Evolutionary conservation across 2,329 filamentous ascomycete genomes (phyloP).

Genomic region (Pseudofabraea citricarpa): DNA sequence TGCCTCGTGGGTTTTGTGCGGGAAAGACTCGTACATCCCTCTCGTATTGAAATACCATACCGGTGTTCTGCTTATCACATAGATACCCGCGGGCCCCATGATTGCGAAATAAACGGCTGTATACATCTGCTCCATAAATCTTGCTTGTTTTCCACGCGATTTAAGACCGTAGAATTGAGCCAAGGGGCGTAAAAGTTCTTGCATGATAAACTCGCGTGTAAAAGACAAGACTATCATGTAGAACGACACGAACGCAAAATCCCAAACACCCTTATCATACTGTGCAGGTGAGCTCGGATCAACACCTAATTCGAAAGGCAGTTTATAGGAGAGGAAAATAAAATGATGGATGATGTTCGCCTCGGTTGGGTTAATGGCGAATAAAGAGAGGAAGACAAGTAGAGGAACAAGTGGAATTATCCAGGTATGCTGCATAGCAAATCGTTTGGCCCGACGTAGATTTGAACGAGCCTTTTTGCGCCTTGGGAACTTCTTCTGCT

Average conservation of each 20-base stretch:
- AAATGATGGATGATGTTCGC: constrained; percentile 76
- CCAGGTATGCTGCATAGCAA: constrained; percentile 54
- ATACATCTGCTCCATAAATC: constrained; percentile 96
- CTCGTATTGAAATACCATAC: constrained; percentile 94
- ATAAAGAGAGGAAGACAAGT: constrained; percentile 58
- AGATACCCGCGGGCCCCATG: constrained; percentile 79
- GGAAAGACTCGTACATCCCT: constrained; percentile 86
- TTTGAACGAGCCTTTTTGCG: constrained; percentile 7
- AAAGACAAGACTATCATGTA: constrained; percentile 89
- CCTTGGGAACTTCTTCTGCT: not conserved
- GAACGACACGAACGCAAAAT: constrained; percentile 83
- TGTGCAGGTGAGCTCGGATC: constrained; percentile 48
- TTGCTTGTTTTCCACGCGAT: constrained; percentile 71
- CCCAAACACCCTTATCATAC: constrained; percentile 85
- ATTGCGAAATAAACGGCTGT: constrained; percentile 85
- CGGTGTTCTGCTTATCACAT: constrained; percentile 82
- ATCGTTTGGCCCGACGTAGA: constrained; percentile 43
- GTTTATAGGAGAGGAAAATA: constrained; percentile 85
- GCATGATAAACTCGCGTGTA: constrained; percentile 94
- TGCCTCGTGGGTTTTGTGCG: constrained; percentile 75
- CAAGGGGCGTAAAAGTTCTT: constrained; percentile 75
- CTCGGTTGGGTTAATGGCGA: constrained; percentile 69
- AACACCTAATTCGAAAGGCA: constrained; percentile 41
- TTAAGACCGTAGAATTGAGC: constrained; percentile 65
- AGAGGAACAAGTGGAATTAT: constrained; percentile 65